Evolutionary conservation across 2,329 filamentous ascomycete genomes (phyloP).

Genomic region (Phialophora verrucosa): DNA sequence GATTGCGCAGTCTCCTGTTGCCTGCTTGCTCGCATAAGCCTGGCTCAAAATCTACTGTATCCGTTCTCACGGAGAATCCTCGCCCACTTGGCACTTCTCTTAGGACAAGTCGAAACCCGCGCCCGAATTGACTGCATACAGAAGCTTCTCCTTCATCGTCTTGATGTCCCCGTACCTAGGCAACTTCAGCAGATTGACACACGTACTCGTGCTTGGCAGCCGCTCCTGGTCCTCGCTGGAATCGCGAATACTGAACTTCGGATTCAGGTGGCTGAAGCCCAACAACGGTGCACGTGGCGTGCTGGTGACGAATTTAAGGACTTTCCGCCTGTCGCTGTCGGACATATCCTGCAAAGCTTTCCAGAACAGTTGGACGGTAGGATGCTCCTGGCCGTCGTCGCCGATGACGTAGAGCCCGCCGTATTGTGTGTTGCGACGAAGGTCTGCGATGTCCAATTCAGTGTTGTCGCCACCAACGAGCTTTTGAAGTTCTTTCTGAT

Average conservation of each 20-base stretch:
- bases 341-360: constrained; percentile 77
- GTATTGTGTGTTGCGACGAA: constrained; percentile 83
- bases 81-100: background rate
- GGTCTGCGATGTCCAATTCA: constrained; percentile 84
- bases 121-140: constrained; percentile 87
- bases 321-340: constrained; percentile 78
- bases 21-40: background rate
- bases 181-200: constrained; percentile 91
- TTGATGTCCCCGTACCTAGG: constrained; percentile 75
- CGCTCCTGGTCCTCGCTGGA: constrained; percentile 75
- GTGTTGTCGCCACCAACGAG: constrained; percentile 87
- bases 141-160: constrained; percentile 75
- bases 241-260: constrained; percentile 88
- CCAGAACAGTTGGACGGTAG: constrained; percentile 88
- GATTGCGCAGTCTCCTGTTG: background rate
- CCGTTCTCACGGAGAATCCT: background rate
- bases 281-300: constrained; percentile 88
- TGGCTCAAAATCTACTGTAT: background rate
- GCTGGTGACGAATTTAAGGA: constrained; percentile 94
- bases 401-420: constrained; percentile 87
- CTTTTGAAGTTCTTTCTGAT: constrained; percentile 90
- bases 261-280: constrained; percentile 84
- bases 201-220: constrained; percentile 92
- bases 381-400: constrained; percentile 85
- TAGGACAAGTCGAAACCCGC: constrained; percentile 81